Evolutionary conservation across 257 asterid species (phyloP).

Genomic region (Fraxinus americana): DNA sequence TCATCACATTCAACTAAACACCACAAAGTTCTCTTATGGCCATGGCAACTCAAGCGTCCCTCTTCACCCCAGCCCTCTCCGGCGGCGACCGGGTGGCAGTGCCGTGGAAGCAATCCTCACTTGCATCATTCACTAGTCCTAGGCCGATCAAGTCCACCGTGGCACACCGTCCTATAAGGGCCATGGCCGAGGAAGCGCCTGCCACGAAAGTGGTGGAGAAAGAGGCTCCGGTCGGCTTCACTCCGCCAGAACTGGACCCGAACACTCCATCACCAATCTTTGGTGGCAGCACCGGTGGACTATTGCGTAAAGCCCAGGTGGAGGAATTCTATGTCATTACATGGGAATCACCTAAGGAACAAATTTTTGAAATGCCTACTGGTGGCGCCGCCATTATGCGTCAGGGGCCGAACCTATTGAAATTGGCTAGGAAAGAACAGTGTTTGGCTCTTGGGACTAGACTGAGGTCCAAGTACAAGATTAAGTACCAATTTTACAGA

Average conservation of each 20-base stretch:
- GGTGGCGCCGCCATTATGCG: constrained; percentile 14
- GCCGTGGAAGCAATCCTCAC: constrained; percentile 62
- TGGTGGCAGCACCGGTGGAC: constrained; percentile 33
- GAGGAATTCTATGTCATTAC: constrained; percentile 52
- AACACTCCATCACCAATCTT: constrained; percentile 74
- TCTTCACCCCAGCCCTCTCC: constrained; percentile 72
- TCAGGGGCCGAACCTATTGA: constrained; percentile 3
- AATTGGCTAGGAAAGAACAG: constrained; percentile 86
- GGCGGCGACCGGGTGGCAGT: constrained; percentile 40
- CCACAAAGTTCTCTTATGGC: constrained; percentile 40
- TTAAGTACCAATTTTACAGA: constrained; percentile 83
- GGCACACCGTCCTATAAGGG: constrained; percentile 53
- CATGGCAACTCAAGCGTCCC: constrained; percentile 88
- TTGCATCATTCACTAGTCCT: constrained; percentile 43
- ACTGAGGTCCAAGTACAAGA: constrained; percentile 89
- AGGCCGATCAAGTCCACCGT: constrained; percentile 39
- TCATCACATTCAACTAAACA: background rate
- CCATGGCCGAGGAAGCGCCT: constrained; percentile 67
- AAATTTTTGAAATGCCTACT: constrained; percentile 3
- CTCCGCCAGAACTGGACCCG: constrained; percentile 22
- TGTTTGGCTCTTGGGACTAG: constrained; percentile 87
- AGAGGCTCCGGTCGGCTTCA: constrained; percentile 81
- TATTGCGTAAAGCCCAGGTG: constrained; percentile 35
- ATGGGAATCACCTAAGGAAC: constrained; percentile 10
- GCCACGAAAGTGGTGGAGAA: constrained; percentile 6